Evolutionary conservation across 129 eudicot species (phyloP), one percentile per base, ranked within the genome.

Genomic region (Saussurea involucrata): DNA sequence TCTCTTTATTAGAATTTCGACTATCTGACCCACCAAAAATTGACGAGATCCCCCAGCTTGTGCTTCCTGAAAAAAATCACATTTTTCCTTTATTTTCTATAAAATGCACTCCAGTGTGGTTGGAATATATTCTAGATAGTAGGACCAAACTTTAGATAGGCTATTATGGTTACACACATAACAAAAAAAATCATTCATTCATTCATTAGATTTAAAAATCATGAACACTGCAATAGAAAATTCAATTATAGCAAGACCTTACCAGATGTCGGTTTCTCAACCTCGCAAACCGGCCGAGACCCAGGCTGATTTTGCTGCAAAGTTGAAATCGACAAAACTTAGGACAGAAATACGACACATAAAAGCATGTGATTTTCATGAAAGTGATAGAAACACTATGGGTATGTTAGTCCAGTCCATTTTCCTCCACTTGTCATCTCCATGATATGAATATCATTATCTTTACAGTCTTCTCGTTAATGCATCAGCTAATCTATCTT

Each of bases 31-130:
- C 89, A 60, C 99, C 90, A 53, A 95, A 95, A 55, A 95, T 89
- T 31, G 97, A 89, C 44, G 99, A 81, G 63, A 95, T 90, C n/a
- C 96, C 96, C 97, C 99, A 95, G 76, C 84, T 63, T 53, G 96
- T 78, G 78, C 90, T 86, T 82, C 87, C 82, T 88, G n/a, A 83
- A 2, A 28, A 68, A 28, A 36, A 55, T 46, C 66, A 75, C 15
- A 67, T 49, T 49, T 49, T 49, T 18, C 58, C 22, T 49, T 49
- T 17, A 49, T 49, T 49, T 49, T 49, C 60, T 49, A 49, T 49
- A 49, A 49, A 49, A 4, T 49, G 60, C 8, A 53, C 61, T 53
- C 61, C 61, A 53, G n/a, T 53, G 8, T n/a, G 22, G 21, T 5
- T 53, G 61, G 22, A 17, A 53, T 49, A 53, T n/a, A 18, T 17